Conservation (phyloP, 2,329 filamentous ascomycete genomes). For the Aquanectria penicillioides region DNA sequence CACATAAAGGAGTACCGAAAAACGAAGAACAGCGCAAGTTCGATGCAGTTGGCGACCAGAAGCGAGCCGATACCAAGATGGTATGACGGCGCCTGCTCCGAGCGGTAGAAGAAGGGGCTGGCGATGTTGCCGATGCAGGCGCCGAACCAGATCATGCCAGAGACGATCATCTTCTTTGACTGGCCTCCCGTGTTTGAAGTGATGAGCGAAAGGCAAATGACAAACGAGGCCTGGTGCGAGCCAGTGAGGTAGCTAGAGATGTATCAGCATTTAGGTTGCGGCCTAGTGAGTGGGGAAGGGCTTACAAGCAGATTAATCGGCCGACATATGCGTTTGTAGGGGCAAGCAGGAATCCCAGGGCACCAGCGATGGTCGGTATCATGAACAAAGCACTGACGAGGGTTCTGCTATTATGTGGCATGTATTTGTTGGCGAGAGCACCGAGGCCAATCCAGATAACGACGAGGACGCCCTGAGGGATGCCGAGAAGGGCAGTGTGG, state of each 20-base stretch:
- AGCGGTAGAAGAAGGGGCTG: constrained; percentile 71
- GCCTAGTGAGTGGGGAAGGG: background rate
- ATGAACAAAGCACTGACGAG: constrained; percentile 66
- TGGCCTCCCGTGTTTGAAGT: constrained; percentile 64
- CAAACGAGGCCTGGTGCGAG: constrained; percentile 53
- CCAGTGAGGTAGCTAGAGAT: constrained; percentile 46
- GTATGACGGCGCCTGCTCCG: constrained; percentile 58
- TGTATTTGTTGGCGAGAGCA: constrained; percentile 49
- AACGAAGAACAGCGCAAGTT: constrained; percentile 50
- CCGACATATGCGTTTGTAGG: constrained; percentile 59
- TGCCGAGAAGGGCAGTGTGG: constrained; percentile 50
- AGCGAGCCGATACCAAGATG: constrained; percentile 53
- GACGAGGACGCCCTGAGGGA: constrained; percentile 50
- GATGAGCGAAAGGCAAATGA: constrained; percentile 55
- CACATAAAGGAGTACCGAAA: constrained; percentile 51
- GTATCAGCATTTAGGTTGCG: background rate
- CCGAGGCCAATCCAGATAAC: constrained; percentile 54
- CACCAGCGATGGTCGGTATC: constrained; percentile 67
- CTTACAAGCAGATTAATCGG: constrained; percentile 64
- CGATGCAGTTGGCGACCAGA: constrained; percentile 52
- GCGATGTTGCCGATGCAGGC: constrained; percentile 70
- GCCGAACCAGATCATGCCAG: constrained; percentile 68
- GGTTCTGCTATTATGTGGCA: constrained; percentile 59
- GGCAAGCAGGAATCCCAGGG: constrained; percentile 67
- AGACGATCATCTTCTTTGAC: constrained; percentile 73